A percentile compares a stretch with the other conserved stretches of the same genome.
These are phyloP conservation scores for Lasiosphaeris hirsuta DNA, from an alignment of 495 filamentous ascomycete genomes.

Conservation along the genomic window DNA sequence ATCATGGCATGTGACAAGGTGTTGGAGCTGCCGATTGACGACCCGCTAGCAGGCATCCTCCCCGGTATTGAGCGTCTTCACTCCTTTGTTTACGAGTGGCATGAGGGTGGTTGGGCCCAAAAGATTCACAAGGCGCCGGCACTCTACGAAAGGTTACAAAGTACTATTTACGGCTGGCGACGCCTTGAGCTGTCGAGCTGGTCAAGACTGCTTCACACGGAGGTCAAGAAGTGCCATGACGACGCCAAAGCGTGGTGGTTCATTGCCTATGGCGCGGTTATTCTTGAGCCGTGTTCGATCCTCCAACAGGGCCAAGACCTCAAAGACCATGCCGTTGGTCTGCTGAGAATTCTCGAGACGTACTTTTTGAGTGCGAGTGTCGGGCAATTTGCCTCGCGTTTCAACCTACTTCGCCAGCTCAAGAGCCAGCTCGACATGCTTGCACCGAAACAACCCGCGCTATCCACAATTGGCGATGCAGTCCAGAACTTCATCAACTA, in stretches of 20 bases:
- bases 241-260: slow-evolving; percentile 95
- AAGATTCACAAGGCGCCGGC: slow-evolving; percentile 64
- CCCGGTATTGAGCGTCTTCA: slow-evolving; percentile 82
- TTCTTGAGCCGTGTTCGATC: slow-evolving; percentile 67
- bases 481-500: slow-evolving; percentile 74
- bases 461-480: slow-evolving; percentile 55
- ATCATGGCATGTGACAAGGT: slow-evolving; percentile 68
- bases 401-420: slow-evolving; percentile 71
- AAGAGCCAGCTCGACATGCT: slow-evolving; percentile 59
- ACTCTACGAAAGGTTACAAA: slow-evolving; percentile 72
- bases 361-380: slow-evolving; percentile 73
- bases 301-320: slow-evolving; percentile 56
- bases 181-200: slow-evolving; percentile 87
- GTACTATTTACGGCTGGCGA: slow-evolving; percentile 78
- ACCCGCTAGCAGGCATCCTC: slow-evolving; percentile 81
- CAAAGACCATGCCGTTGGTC: slow-evolving; percentile 57
- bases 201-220: slow-evolving; percentile 83
- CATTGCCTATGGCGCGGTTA: slow-evolving; percentile 81
- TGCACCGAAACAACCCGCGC: slow-evolving; percentile 47
- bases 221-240: slow-evolving; percentile 67
- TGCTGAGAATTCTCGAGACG: slow-evolving; percentile 65
- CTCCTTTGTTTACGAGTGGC: slow-evolving; percentile 83
- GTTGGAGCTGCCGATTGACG: slow-evolving; percentile 69
- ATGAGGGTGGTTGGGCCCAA: slow-evolving; percentile 74
- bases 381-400: slow-evolving; percentile 73